A percentile compares a stretch with the other conserved stretches of the same genome.
Conservation (phyloP, 1,284 basidiomycete genomes). For the Salmacisia buchloeana region DNA sequence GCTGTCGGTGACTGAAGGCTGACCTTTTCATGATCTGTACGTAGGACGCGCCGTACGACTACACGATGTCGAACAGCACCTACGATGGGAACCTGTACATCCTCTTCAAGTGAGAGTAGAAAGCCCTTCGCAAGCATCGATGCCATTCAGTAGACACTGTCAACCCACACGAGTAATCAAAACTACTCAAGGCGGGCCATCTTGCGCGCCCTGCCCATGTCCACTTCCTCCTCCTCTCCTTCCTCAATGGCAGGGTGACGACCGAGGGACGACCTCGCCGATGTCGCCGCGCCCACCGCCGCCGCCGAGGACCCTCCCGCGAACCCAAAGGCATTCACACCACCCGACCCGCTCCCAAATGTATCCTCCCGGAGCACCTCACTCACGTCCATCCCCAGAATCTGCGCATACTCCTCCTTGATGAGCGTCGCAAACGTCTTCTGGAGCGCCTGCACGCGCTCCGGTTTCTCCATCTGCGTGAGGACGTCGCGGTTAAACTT, state of each 20-base stretch:
- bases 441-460: conserved; percentile 80
- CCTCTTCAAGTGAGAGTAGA: too few relatives aligned
- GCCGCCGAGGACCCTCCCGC: conserved; percentile 7
- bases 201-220: conserved; percentile 22
- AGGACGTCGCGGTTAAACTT: conserved; percentile 90
- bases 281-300: not conserved
- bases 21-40: too few relatives aligned
- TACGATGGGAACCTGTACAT: too few relatives aligned
- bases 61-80: too few relatives aligned
- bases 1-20: too few relatives aligned
- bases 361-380: conserved; percentile 19
- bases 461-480: conserved; percentile 74
- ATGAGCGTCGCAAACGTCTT: conserved; percentile 84
- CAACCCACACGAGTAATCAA: too few relatives aligned
- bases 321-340: conserved; percentile 8
- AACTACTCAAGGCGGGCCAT: conserved; percentile 21
- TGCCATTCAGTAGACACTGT: too few relatives aligned
- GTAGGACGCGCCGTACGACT: too few relatives aligned
- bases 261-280: conserved; percentile 10
- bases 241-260: conserved; percentile 14
- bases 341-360: not conserved
- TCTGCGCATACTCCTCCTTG: conserved; percentile 72
- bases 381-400: conserved; percentile 56
- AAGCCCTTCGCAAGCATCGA: too few relatives aligned
- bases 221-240: conserved; percentile 18